phyloP scores from a whole-genome alignment of 73 alveolate species.

The Paraurostyla sp. region DNA sequence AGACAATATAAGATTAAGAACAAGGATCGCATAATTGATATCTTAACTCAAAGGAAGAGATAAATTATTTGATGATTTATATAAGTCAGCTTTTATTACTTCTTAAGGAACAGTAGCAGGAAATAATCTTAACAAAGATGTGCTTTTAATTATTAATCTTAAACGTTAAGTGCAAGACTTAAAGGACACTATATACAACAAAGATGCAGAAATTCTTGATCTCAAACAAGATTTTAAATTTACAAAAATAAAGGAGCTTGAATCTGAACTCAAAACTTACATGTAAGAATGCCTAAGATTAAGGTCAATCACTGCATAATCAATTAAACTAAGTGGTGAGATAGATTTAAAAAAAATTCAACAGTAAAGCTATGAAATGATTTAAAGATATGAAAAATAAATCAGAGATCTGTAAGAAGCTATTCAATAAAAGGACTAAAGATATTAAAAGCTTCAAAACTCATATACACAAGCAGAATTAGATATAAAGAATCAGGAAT shows the following conservation, averaged over 20 bases:
- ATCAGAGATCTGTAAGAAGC: not conserved
- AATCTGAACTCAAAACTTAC: conserved; percentile 53
- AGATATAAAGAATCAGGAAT: conserved; percentile 22
- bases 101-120: conserved; percentile 1
- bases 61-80: conserved; percentile 29
- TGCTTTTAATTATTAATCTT: conserved; percentile 6
- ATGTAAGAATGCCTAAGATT: conserved; percentile 63
- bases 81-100: conserved; percentile 52
- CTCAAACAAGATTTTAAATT: conserved; percentile 38
- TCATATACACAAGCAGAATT: not conserved
- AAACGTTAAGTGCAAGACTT: conserved; percentile 52
- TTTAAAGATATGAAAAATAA: not conserved
- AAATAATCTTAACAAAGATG: conserved; percentile 52
- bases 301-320: conserved; percentile 53
- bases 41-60: conserved; percentile 15
- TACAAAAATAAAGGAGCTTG: conserved; percentile 60
- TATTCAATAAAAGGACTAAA: conserved; percentile 2
- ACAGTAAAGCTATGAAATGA: not conserved
- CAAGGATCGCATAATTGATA: not conserved
- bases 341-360: not conserved
- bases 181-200: conserved; percentile 35
- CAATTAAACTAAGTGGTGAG: conserved; percentile 45
- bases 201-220: conserved; percentile 62
- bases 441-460: not conserved
- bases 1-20: conserved; percentile 36